Evolutionary conservation across 179 eudicot genomes (phyloP).

Genomic region (Kewa caespitosa): DNA sequence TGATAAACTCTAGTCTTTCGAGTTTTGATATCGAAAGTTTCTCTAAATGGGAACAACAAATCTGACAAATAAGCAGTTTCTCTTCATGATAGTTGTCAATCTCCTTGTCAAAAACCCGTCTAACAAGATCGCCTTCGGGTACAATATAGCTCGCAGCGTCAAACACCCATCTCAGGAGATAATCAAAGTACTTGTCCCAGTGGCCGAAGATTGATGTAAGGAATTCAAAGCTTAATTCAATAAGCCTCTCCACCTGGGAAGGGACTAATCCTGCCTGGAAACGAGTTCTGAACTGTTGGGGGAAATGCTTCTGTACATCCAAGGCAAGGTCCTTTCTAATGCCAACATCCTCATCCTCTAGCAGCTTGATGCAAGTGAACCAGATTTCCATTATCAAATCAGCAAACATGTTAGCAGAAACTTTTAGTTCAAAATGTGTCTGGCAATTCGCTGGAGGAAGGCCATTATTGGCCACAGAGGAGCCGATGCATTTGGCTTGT

Average conservation of each 20-base stretch:
- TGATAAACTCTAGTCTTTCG: constrained; percentile 26
- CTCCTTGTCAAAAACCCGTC: constrained; percentile 93
- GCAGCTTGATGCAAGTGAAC: constrained; percentile 80
- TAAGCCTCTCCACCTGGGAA: constrained; percentile 87
- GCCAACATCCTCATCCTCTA: constrained; percentile 85
- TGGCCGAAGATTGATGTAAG: constrained; percentile 70
- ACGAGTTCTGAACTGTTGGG: constrained; percentile 28
- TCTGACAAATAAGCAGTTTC: constrained; percentile 75
- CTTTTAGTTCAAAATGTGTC: constrained; percentile 31
- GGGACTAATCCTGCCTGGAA: constrained; percentile 47
- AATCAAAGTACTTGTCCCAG: constrained; percentile 65
- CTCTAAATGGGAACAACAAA: constrained; percentile 77
- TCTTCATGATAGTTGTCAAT: constrained; percentile 96
- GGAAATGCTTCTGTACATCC: constrained; percentile 65
- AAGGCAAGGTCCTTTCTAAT: constrained; percentile 64
- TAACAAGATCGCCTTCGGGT: constrained; percentile 70
- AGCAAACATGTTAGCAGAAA: constrained; percentile 44
- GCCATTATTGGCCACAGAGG: constrained; percentile 32
- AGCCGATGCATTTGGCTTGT: constrained; percentile 59
- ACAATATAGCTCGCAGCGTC: constrained; percentile 49
- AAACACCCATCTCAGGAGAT: constrained; percentile 57
- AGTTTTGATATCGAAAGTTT: constrained; percentile 41
- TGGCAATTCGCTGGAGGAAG: constrained; percentile 31
- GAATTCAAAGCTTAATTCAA: constrained; percentile 67
- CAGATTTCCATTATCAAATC: constrained; percentile 56